Evolutionary conservation across 495 filamentous ascomycete species (phyloP), one percentile per base, ranked within the genome.

Genomic region (Trichodelitschia bisporula): DNA sequence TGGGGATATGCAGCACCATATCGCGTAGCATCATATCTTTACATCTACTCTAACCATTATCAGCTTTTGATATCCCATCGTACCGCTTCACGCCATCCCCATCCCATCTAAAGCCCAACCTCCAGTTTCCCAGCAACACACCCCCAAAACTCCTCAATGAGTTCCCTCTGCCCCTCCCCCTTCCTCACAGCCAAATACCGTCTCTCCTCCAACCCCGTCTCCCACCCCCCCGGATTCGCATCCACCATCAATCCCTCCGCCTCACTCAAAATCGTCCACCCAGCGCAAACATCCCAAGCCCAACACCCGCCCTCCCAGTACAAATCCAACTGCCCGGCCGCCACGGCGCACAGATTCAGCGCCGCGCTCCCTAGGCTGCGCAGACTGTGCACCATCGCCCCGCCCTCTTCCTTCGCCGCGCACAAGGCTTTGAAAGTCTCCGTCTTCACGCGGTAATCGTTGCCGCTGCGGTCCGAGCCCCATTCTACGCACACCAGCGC

Each of bases 281-380:
- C 84, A 4, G 84, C 83, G 40, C 72, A 75, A 9, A 91, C 79
- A 54, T 93, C 83, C 83, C 83, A 92, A 17, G 76, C 77, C 73
- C 78, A 92, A 47, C 76, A 84, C 4, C 84, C 83, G 10, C 77
- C 79, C 43, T 93, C 83, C 83, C 84, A 93, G 40, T 89, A 92
- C 18, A 69, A 31, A 53, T 93, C 83, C 18, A 86, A 38, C 40
- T 66, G 63, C 1, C 83, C 84, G 1, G 64, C 59, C 11, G 83
- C 83, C 25, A 82, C 71, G n/a, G 58, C 62, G 34, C 77, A 86
- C 11, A 89, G 43, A 42, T 91, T 91, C 42, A 92, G 50, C 18
- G 80, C 83, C 8, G 83, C 83, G 27, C 61, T 71, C 1, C 83
- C 83, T 40, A 83, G 41, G 42, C 59, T 69, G 15, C 83, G 54